These are phyloP conservation scores for Schwanniomyces polymorphus DNA, from an alignment of 805 yeast species.

Conservation along the genomic window DNA sequence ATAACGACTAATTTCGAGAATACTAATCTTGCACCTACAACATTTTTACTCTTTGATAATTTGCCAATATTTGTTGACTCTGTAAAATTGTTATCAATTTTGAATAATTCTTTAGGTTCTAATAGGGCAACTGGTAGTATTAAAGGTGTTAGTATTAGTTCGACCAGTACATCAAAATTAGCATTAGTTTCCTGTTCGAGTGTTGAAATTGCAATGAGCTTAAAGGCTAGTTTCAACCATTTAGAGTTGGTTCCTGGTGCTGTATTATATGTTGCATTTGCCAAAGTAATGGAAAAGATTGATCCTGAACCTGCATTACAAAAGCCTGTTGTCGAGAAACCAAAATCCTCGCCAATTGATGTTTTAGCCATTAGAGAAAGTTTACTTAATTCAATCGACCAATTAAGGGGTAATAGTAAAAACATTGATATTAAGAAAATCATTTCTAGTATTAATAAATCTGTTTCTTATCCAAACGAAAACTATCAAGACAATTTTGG, in stretches of 20 bases:
- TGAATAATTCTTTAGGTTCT: conserved; percentile 19
- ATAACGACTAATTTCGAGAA: conserved; percentile 75
- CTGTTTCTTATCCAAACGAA: conserved; percentile 38
- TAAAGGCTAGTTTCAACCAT: conserved; percentile 77
- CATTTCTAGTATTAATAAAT: conserved; percentile 41
- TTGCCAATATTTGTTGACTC: conserved; percentile 72
- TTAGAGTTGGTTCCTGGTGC: conserved; percentile 80
- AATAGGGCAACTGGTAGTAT: conserved; percentile 15
- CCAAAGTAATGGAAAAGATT: conserved; percentile 52
- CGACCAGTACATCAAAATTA: conserved; percentile 19
- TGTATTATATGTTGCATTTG: conserved; percentile 79
- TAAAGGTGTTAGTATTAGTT: conserved; percentile 17
- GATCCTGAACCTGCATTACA: conserved; percentile 1
- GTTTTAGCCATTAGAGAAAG: conserved; percentile 20
- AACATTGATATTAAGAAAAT: conserved; percentile 38
- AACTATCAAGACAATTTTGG: conserved; percentile 60
- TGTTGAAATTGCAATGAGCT: conserved; percentile 74
- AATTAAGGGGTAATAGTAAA: conserved; percentile 14
- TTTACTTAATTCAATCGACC: conserved; percentile 16
- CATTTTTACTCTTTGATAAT: conserved; percentile 75
- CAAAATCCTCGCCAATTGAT: conserved; percentile 19
- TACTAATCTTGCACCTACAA: conserved; percentile 70
- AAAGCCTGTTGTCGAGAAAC: conserved; percentile 5
- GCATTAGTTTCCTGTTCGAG: conserved; percentile 68
- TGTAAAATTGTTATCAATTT: conserved; percentile 27